phyloP scores from a whole-genome alignment of 176 grass and related monocot species.

The Typha latifolia region DNA sequence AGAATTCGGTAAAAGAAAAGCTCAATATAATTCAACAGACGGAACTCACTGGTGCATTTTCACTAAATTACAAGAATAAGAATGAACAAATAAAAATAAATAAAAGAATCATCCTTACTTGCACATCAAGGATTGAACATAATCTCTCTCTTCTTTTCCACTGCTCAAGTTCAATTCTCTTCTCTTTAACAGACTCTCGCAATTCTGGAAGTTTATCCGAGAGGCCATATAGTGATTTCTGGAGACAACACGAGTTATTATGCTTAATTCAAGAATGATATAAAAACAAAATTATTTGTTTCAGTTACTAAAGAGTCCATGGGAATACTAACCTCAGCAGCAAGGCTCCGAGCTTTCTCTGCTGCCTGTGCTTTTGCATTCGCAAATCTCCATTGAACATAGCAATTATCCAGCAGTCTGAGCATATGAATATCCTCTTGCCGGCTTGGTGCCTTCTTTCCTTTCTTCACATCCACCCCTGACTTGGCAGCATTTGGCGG shows the following conservation, averaged over 20 bases:
- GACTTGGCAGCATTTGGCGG: constrained; percentile 30
- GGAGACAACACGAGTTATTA: constrained; percentile 7
- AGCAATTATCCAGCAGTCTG: constrained; percentile 51
- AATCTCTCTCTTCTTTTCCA: constrained; percentile 39
- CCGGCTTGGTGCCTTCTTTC: constrained; percentile 34
- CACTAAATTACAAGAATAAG: not conserved
- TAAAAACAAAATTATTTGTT: not conserved
- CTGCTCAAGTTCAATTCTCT: constrained; percentile 37
- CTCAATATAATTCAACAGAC: no score
- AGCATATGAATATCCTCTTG: constrained; percentile 70
- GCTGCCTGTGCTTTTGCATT: constrained; percentile 40
- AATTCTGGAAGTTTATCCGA: constrained; percentile 14
- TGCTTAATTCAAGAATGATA: not conserved
- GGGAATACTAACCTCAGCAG: constrained; percentile 37
- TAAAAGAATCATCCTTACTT: constrained; percentile 38
- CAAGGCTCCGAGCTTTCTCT: constrained; percentile 30
- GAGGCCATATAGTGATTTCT: constrained; percentile 61
- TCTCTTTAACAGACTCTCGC: constrained; percentile 33
- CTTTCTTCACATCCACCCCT: constrained; percentile 41
- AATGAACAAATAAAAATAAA: not conserved
- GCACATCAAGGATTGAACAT: constrained; percentile 27
- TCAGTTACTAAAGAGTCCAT: not conserved
- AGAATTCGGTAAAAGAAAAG: no score
- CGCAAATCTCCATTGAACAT: constrained; percentile 55
- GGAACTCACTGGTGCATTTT: no score